Evolutionary conservation across 306 rosid genomes (phyloP).

Genomic region (Vicia faba): DNA sequence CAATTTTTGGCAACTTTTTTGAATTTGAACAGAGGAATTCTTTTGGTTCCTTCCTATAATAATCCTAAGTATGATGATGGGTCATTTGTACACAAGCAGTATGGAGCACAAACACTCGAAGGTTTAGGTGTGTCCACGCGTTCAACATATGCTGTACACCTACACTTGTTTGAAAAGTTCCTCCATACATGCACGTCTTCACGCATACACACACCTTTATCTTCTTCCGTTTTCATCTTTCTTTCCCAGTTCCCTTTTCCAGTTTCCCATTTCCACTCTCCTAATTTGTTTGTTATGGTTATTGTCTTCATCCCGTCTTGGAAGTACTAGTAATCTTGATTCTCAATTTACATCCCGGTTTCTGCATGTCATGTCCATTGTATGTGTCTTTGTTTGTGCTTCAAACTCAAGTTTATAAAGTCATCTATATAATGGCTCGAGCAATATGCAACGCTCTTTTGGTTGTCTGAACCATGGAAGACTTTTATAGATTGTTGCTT

Average conservation of each 20-base stretch:
- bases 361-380: not conserved
- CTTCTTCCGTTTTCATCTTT: not conserved
- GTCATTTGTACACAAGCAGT: no score
- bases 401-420: not conserved
- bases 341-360: not conserved
- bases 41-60: no score
- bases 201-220: not conserved
- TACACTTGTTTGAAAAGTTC: not conserved
- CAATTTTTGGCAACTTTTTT: no score
- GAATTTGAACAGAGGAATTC: no score
- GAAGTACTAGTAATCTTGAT: not conserved
- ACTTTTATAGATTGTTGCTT: slow-evolving; percentile 22
- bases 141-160: no score
- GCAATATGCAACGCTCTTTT: not conserved
- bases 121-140: no score
- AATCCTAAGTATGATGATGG: no score
- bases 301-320: not conserved
- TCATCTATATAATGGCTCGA: slow-evolving; percentile 5
- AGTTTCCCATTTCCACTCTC: not conserved
- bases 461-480: slow-evolving; percentile 18
- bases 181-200: not conserved
- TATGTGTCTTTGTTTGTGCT: not conserved
- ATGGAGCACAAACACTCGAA: no score
- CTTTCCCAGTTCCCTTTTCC: not conserved
- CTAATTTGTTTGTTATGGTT: not conserved